These are phyloP conservation scores for Boechera divaricarpa DNA, from an alignment of 345 rosid genomes.

Conservation along the genomic window DNA sequence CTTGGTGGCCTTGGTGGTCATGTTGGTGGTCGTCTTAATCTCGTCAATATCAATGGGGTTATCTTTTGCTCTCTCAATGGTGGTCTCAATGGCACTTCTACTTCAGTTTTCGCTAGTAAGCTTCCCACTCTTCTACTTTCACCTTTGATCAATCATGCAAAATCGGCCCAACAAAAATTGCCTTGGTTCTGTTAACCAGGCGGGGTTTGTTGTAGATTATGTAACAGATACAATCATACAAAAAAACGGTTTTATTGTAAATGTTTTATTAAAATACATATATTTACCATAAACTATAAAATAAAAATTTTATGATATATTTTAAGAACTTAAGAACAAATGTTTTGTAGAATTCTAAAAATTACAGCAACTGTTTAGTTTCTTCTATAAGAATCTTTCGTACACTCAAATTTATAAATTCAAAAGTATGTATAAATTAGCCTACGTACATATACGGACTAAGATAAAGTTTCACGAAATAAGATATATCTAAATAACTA, in stretches of 20 bases:
- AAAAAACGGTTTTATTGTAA: neutral
- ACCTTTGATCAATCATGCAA: neutral
- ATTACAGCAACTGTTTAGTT: too few relatives aligned
- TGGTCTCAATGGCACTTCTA: slow-evolving; percentile 42
- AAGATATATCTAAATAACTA: too few relatives aligned
- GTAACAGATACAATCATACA: neutral
- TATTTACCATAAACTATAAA: neutral
- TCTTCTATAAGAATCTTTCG: too few relatives aligned
- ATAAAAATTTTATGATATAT: too few relatives aligned
- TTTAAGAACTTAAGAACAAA: too few relatives aligned
- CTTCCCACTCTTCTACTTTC: neutral
- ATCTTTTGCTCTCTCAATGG: slow-evolving; percentile 59
- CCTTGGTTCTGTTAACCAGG: neutral
- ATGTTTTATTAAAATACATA: neutral
- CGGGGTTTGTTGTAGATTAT: neutral
- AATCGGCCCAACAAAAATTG: slow-evolving; percentile 1
- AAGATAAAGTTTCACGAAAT: too few relatives aligned
- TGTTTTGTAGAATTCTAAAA: too few relatives aligned
- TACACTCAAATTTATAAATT: too few relatives aligned
- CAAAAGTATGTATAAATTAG: too few relatives aligned
- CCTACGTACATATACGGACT: too few relatives aligned
- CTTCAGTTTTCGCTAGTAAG: slow-evolving; percentile 51
- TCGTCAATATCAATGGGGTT: slow-evolving; percentile 55
- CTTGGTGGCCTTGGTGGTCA: neutral
- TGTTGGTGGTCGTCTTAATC: slow-evolving; percentile 48